These are phyloP conservation scores for Boletus rex-veris DNA, from an alignment of 768 basidiomycete species.

Conservation along the genomic window DNA sequence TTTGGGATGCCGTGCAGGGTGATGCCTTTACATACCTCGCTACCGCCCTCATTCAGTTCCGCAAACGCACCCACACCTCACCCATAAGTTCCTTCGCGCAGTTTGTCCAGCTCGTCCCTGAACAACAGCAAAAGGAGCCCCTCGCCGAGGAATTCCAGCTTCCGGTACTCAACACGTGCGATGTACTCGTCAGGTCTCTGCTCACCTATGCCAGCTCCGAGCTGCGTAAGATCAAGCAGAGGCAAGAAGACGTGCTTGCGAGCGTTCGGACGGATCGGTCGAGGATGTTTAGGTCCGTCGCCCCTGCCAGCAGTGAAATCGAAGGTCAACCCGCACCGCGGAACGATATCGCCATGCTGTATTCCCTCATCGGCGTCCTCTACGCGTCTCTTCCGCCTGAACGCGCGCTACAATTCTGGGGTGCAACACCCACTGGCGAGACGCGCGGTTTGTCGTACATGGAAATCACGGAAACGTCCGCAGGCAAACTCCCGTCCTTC, in stretches of 20 bases:
- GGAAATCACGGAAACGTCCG: slow-evolving; percentile 57
- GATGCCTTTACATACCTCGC: slow-evolving; percentile 76
- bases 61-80: slow-evolving; percentile 34
- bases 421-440: slow-evolving; percentile 49
- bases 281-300: slow-evolving; percentile 45
- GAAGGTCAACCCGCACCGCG: slow-evolving; percentile 54
- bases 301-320: slow-evolving; percentile 39
- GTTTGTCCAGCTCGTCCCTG: slow-evolving; percentile 36
- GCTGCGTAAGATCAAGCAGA: slow-evolving; percentile 80
- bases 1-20: slow-evolving; percentile 80
- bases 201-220: slow-evolving; percentile 78
- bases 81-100: slow-evolving; percentile 38
- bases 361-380: slow-evolving; percentile 77
- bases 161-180: slow-evolving; percentile 62
- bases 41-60: slow-evolving; percentile 53
- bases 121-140: slow-evolving; percentile 36
- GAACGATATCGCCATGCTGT: slow-evolving; percentile 82
- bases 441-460: slow-evolving; percentile 46
- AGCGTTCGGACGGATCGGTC: slow-evolving; percentile 62
- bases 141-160: slow-evolving; percentile 44
- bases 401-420: slow-evolving; percentile 84
- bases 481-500: slow-evolving; percentile 67
- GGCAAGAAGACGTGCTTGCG: slow-evolving; percentile 83
- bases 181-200: slow-evolving; percentile 65
- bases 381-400: slow-evolving; percentile 74